phyloP scores from a whole-genome alignment of 2,329 filamentous ascomycete species.

The Gliomastix tumulicola region DNA sequence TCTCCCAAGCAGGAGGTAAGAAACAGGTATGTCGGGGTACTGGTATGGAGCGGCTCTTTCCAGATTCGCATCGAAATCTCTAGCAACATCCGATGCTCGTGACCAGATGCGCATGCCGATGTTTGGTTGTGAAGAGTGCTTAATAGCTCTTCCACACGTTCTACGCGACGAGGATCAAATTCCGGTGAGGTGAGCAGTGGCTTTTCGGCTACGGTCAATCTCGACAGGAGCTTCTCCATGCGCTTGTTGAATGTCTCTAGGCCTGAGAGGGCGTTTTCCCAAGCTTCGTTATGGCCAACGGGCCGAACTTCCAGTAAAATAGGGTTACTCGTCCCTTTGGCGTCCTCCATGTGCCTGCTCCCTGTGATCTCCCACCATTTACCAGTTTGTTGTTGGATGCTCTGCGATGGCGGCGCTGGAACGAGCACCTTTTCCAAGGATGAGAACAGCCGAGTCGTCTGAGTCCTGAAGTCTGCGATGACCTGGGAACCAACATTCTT shows the following conservation, averaged over 20 bases:
- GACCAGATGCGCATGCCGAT: neutral
- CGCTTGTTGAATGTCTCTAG: neutral
- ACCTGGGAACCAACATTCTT: neutral
- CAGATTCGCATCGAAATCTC: neutral
- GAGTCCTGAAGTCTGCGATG: neutral
- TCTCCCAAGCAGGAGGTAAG: neutral
- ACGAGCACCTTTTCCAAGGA: neutral
- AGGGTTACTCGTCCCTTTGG: neutral
- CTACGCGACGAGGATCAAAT: too few relatives aligned
- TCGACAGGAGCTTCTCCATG: neutral
- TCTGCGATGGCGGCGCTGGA: neutral
- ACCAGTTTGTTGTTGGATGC: neutral
- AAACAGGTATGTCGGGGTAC: neutral
- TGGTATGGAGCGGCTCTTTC: neutral
- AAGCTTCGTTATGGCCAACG: neutral
- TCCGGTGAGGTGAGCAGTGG: too few relatives aligned
- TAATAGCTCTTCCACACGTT: neutral
- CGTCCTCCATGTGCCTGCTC: neutral
- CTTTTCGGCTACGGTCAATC: neutral
- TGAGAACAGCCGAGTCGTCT: neutral
- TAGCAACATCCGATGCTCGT: neutral
- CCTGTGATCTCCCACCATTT: neutral
- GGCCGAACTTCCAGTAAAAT: neutral
- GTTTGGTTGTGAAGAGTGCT: too few relatives aligned
- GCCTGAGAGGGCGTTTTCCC: too few relatives aligned